Percentiles rank a stretch among this genome's conserved stretches.
These are phyloP conservation scores for Aegilops umbellulata DNA, from an alignment of 176 grass and related monocot species.

Conservation along the genomic window DNA sequence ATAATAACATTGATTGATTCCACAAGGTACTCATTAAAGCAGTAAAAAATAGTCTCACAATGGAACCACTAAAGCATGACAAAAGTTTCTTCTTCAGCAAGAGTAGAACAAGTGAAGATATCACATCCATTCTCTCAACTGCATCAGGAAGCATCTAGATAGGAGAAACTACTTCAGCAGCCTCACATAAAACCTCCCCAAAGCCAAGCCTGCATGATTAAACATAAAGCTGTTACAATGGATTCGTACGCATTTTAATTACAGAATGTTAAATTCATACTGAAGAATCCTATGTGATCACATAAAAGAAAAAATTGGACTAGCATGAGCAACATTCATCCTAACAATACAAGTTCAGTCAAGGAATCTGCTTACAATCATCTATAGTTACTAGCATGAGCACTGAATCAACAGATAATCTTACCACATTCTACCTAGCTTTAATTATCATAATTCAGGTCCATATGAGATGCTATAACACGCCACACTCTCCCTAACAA, in stretches of 20 bases:
- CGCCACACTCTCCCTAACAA: not conserved
- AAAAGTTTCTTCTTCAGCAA: slow-evolving; percentile 30
- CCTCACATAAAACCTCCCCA: not conserved
- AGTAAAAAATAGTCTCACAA: slow-evolving; percentile 23
- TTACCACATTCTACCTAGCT: not conserved
- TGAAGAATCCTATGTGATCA: not conserved
- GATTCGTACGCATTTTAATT: not conserved
- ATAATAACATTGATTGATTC: slow-evolving; percentile 12
- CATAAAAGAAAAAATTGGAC: not conserved
- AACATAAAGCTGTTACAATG: not conserved
- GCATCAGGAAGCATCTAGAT: slow-evolving; percentile 22
- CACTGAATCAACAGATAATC: not conserved
- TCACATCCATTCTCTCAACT: not conserved
- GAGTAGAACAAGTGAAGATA: slow-evolving; percentile 1
- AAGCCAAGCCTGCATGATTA: slow-evolving; percentile 20
- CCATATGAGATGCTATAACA: not conserved
- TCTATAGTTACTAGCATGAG: not conserved
- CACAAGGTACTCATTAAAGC: slow-evolving; percentile 23
- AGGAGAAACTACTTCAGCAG: slow-evolving; percentile 28
- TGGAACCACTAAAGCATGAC: slow-evolving; percentile 28
- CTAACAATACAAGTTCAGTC: not conserved
- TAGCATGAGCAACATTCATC: not conserved
- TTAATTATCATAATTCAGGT: not conserved
- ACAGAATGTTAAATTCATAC: not conserved
- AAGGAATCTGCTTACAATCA: no score